Evolutionary conservation across 768 basidiomycete genomes (phyloP).

Genomic region (Termitomyces sp.): DNA sequence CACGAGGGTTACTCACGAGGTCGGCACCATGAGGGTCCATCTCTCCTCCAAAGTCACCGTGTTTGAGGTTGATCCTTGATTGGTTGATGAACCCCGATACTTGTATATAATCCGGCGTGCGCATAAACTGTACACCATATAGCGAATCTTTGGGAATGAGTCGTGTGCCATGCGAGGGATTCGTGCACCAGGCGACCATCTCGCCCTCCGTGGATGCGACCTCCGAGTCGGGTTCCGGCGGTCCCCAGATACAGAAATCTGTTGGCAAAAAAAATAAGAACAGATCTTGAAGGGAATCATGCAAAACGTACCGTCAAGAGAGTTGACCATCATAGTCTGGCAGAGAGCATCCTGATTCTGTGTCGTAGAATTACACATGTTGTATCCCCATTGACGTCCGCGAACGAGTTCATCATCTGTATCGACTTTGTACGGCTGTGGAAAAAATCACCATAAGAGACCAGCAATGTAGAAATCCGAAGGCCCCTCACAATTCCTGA

Average conservation of each 20-base stretch:
- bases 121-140: conserved; percentile 60
- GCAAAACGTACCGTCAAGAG: conserved; percentile 39
- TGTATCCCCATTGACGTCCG: conserved; percentile 58
- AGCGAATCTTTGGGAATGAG: conserved; percentile 67
- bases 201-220: conserved; percentile 68
- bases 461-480: neutral
- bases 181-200: conserved; percentile 78
- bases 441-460: neutral
- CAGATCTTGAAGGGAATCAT: conserved; percentile 3
- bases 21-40: conserved; percentile 78
- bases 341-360: conserved; percentile 43
- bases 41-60: conserved; percentile 69
- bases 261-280: neutral
- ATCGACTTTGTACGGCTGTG: conserved; percentile 29
- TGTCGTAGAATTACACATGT: conserved; percentile 60
- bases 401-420: conserved; percentile 29
- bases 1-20: conserved; percentile 21
- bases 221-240: conserved; percentile 42
- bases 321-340: conserved; percentile 54
- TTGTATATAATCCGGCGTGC: conserved; percentile 56
- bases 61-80: conserved; percentile 45
- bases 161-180: conserved; percentile 67
- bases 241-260: conserved; percentile 76
- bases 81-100: conserved; percentile 67
- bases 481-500: conserved; percentile 32